Evolutionary conservation across 495 filamentous ascomycete genomes (phyloP), one percentile per base, ranked within the genome.

Genomic region (Lineolata rhizophorae): DNA sequence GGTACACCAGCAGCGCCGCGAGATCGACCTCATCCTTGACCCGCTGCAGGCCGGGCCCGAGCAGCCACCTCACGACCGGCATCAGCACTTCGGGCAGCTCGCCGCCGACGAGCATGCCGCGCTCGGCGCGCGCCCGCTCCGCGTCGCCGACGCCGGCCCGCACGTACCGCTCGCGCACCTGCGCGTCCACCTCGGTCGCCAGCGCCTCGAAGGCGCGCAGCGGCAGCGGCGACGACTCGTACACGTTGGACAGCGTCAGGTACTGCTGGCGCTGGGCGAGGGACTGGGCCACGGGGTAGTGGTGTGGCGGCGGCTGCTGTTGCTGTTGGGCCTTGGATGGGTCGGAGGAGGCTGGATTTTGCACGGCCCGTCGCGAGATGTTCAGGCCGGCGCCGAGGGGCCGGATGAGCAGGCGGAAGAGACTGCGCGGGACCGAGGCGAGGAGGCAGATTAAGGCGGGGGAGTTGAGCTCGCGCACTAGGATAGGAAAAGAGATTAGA

Each of bases 361-460:
- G 15, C 27, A 41, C 46, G 25, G 44, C 35, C 21, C 34, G 26
- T 15, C 5, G 13, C 10, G 29, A 31, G 8, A 27, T 25, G 0
- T 19, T 27, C 21, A 35, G 27, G 34, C 37, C 41, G 20, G 1
- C 15, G 0, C 40, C 43, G 19, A 83, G 61, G 18, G 65, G 65
- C 30, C 68, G 72, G 49, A 71, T 79, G 34, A 68, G 61, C 25
- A 70, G 70, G 12, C 62, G 63, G 31, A 84, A 55, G 41, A 83
- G 72, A 27, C 67, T 64, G 8, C 80, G 69, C 10, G 76, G 72
- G 39, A 75, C 68, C 31, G 73, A 78, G 35, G 71, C 72, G 15
- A 84, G 64, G 29, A 82, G 54, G 29, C 82, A 55, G 37, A 79
- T 57, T 16, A 90, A 57, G 16, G 35, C 67, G 40, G 55, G 72